Evolutionary conservation across 768 basidiomycete genomes (phyloP).

Genomic region (Agaricus subrufescens): DNA sequence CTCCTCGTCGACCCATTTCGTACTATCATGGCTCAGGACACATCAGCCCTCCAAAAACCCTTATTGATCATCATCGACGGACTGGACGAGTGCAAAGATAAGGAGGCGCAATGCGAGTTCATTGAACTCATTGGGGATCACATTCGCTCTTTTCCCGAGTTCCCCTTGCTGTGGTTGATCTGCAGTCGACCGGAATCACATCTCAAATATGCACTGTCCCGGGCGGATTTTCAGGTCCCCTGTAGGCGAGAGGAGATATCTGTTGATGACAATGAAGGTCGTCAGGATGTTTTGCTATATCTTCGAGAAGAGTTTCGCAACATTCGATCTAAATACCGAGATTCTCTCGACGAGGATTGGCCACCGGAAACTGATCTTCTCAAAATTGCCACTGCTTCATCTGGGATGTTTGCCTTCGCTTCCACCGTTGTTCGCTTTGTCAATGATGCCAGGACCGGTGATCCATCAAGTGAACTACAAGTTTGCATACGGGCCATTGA

Average conservation of each 20-base stretch:
- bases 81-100: too few species aligned
- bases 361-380: neutral
- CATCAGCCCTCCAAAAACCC: too few species aligned
- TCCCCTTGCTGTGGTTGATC: slow-evolving; percentile 1
- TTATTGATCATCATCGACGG: too few species aligned
- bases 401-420: too few species aligned
- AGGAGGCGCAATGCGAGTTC: too few species aligned
- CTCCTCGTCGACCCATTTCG: too few species aligned
- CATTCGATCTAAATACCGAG: neutral
- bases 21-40: too few species aligned
- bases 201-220: neutral
- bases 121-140: too few species aligned
- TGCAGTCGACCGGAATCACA: slow-evolving; percentile 1
- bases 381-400: neutral
- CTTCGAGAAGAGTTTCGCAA: neutral
- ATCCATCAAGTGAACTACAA: neutral
- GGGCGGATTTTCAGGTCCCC: neutral
- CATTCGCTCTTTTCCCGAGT: neutral
- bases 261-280: neutral
- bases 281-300: neutral
- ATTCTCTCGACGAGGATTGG: neutral
- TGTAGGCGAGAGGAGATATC: neutral
- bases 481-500: neutral
- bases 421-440: too few species aligned
- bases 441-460: neutral